Evolutionary conservation across 352 stramenopile species (phyloP), one percentile per base, ranked within the genome.

Genomic region (Phytophthora sp.): DNA sequence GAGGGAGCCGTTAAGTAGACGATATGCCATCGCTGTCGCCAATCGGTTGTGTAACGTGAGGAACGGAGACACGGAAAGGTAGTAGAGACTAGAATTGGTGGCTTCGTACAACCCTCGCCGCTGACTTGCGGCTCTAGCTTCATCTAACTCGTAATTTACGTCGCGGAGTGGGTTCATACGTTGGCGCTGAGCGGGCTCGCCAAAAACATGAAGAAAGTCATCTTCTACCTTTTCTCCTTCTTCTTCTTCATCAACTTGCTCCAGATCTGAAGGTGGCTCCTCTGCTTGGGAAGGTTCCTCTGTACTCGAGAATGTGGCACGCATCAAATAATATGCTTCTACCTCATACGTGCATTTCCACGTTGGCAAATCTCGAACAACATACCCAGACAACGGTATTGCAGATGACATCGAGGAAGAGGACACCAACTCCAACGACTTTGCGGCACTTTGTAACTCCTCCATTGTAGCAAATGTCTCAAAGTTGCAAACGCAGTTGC

Each of bases 341-440:
- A 96, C 84, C 44, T 96, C 88, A 48, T 95, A 96, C 0, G 83
- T 94, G 49, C 88, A 95, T 54, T 94, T 93, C 88, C 86, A 96
- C 5, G 83, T 82, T 31, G 86, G 86, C 26, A 96, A 61, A 60
- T 96, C 88, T 26, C 87, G 86, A 49, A 92, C 84, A 42, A 96
- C 81, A 38, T 91, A 95, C 1, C 88, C 88, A 11, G 84, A 84
- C 15, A 96, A 48, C 13, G 84, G 78, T 13, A 71, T 72, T 18
- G 74, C 69, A 9, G 69, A 75, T 24, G 62, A 75, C 39, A 81
- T 62, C 12, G 76, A 77, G 35, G 65, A 75, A 42, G 53, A 71
- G 18, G 54, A 77, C n/a, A 69, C 58, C 37, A 69, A 57, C 31
- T 58, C 64, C 32, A 72, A 49, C 37, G 70, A 67, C 10, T 86